Evolutionary conservation across 371 early-diverging fungal species (phyloP), one percentile per base, ranked within the genome.

Genomic region (Lichtheimia hyalospora): DNA sequence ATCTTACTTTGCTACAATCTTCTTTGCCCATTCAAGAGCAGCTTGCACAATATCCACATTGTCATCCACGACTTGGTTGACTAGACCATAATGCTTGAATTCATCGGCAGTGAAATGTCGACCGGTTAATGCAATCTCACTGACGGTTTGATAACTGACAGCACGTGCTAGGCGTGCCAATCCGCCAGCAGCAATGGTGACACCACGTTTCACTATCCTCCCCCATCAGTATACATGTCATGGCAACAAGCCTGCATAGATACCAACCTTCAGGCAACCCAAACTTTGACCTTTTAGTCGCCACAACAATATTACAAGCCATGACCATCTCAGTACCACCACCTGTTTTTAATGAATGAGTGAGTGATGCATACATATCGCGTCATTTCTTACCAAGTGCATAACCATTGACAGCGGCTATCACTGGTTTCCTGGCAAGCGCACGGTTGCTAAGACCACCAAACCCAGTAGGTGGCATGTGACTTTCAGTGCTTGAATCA

Each of bases 331-430:
- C 83, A 52, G 74, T 75, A 44, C 82, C 82, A 40, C 82, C 82
- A 55, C 76, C 79, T 69, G 34, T 46, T 13, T 8, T 46, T 21
- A n/a, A n/a, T 5, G 46, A 1, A 46, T 5, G 2, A 0, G 16
- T n/a, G n/a, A 46, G n/a, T 46, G 5, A 15, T 16, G 14, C 18
- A 41, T 20, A 21, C 21, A n/a, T 20, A 21, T 50, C 2, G 6
- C 1, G 28, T 6, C 6, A 2, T 28, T 6, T 41, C 52, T 27
- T 60, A 69, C 72, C 72, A 8, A 81, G 54, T 39, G 79, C 77
- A 55, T 67, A 74, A 8, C 81, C 81, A 66, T 81, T 71, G 20
- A 81, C 81, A 18, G 81, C 81, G 57, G 79, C 79, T 68, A 81
- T 78, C 4, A 81, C 62, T n/a, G 81, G 81, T 53, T 81, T 81